Evolutionary conservation across 805 yeast genomes (phyloP).

Genomic region (Saccharomycopsis lassenensis): DNA sequence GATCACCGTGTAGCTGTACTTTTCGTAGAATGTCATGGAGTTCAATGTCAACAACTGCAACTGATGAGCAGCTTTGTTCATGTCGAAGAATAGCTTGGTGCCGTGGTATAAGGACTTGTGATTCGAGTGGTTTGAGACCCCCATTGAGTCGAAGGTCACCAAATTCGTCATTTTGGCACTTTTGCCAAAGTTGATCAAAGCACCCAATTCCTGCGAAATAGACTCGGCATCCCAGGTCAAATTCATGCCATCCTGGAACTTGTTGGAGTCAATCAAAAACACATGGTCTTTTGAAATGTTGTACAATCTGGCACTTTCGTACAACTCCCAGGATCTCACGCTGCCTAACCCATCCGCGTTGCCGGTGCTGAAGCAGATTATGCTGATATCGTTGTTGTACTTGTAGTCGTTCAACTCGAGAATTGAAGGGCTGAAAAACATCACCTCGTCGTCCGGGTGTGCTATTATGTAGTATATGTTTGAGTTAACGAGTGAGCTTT

Average conservation of each 20-base stretch:
- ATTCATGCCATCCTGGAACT: conserved; percentile 61
- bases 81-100: conserved; percentile 26
- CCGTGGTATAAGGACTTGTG: conserved; percentile 59
- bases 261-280: conserved; percentile 34
- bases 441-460: conserved; percentile 97
- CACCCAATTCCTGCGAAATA: conserved; percentile 30
- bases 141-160: conserved; percentile 70
- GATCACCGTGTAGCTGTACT: conserved; percentile 17
- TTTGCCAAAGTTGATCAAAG: conserved; percentile 15
- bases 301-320: conserved; percentile 39
- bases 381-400: conserved; percentile 39
- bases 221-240: conserved; percentile 46
- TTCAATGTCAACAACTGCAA: conserved; percentile 24
- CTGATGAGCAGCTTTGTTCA: conserved; percentile 1
- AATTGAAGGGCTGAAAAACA: conserved; percentile 87
- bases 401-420: conserved; percentile 37
- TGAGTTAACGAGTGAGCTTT: conserved; percentile 10
- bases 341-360: conserved; percentile 65
- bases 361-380: conserved; percentile 71
- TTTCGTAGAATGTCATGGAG: conserved; percentile 23
- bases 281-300: conserved; percentile 37
- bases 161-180: conserved; percentile 25
- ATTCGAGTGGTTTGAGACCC: conserved; percentile 84
- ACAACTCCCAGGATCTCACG: conserved; percentile 49
- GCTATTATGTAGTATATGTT: conserved; percentile 55